phyloP scores from a whole-genome alignment of 2,329 filamentous ascomycete genomes.

The Cercospora citrullina region DNA sequence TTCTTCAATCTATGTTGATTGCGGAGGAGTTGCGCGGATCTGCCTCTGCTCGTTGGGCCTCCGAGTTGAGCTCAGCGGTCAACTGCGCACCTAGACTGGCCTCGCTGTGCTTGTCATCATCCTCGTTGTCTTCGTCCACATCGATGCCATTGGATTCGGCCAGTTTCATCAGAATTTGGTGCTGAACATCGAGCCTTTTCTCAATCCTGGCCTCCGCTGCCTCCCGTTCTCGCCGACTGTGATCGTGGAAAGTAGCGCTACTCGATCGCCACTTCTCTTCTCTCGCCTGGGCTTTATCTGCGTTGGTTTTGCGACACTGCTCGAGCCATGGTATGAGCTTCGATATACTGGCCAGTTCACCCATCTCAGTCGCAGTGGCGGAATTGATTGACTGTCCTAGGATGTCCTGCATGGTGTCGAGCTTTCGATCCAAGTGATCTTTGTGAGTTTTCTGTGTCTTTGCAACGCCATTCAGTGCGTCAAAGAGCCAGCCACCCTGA shows the following conservation, averaged over 20 bases:
- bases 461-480: slow-evolving; percentile 27
- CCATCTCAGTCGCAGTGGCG: slow-evolving; percentile 29
- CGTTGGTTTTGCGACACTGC: slow-evolving; percentile 41
- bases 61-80: slow-evolving; percentile 32
- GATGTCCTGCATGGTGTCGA: slow-evolving; percentile 31
- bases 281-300: slow-evolving; percentile 38
- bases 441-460: slow-evolving; percentile 20
- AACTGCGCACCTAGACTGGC: slow-evolving; percentile 33
- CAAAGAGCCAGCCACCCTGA: slow-evolving; percentile 37
- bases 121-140: slow-evolving; percentile 21
- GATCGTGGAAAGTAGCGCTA: slow-evolving; percentile 44
- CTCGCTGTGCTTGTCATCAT: slow-evolving; percentile 26
- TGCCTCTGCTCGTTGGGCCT: slow-evolving; percentile 25
- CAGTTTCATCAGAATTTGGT: slow-evolving; percentile 31
- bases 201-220: slow-evolving; percentile 39
- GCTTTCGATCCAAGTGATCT: slow-evolving; percentile 21
- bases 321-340: slow-evolving; percentile 44
- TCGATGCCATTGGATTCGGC: slow-evolving; percentile 32
- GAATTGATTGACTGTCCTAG: slow-evolving; percentile 34
- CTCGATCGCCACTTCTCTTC: slow-evolving; percentile 46
- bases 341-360: slow-evolving; percentile 35
- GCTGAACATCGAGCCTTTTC: slow-evolving; percentile 38
- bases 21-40: slow-evolving; percentile 5
- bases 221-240: slow-evolving; percentile 40
- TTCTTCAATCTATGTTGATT: slow-evolving; percentile 8